Conservation (phyloP, 306 rosid species). For the Arachis hypogaea region DNA sequence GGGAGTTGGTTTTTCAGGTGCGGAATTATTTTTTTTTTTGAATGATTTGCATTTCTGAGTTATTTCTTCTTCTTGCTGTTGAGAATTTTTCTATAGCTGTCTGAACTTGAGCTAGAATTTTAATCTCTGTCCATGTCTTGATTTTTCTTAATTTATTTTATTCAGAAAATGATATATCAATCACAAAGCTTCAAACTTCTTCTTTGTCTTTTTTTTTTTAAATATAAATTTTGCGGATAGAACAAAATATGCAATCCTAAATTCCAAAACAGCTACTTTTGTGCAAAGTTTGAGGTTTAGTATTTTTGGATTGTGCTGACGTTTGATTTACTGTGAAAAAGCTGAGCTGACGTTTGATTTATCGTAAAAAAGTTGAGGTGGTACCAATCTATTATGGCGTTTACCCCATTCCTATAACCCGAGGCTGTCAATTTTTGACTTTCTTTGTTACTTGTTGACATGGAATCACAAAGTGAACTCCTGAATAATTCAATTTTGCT, state of each 20-base stretch:
- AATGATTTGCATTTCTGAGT: conserved; percentile 29
- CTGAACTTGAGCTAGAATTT: conserved; percentile 30
- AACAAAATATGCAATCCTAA: conserved; percentile 1
- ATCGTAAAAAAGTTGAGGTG: neutral
- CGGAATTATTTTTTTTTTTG: neutral
- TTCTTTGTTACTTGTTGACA: neutral
- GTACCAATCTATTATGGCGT: neutral
- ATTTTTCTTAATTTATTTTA: neutral
- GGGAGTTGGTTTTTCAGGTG: conserved; percentile 34
- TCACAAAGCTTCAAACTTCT: neutral
- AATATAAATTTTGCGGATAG: neutral
- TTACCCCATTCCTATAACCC: conserved; percentile 20
- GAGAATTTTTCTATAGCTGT: conserved; percentile 25
- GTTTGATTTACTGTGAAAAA: neutral
- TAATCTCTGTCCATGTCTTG: conserved; percentile 12
- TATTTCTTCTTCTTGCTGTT: conserved; percentile 5
- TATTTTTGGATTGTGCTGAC: too few species aligned
- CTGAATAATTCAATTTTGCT: conserved; percentile 10
- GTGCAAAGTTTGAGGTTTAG: conserved; percentile 9
- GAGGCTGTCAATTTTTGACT: neutral
- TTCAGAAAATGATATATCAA: neutral
- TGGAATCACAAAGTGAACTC: conserved; percentile 6
- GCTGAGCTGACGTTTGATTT: neutral
- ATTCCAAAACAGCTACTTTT: too few species aligned
- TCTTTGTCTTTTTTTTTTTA: neutral